Evolutionary conservation across 768 basidiomycete species (phyloP).

Genomic region (Calocybe gangraenosa): DNA sequence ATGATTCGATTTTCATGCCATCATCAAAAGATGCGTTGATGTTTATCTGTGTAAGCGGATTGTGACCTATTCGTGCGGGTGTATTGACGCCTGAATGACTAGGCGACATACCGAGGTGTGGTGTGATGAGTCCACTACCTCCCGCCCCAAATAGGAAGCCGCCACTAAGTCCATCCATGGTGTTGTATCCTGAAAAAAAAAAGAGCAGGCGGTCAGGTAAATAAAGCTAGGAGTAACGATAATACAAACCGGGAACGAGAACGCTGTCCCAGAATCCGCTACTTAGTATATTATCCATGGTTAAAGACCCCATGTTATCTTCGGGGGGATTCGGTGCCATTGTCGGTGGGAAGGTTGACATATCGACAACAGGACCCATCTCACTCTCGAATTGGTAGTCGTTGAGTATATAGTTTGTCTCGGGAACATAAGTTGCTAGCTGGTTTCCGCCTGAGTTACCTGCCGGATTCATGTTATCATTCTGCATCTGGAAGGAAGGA

Average conservation of each 20-base stretch:
- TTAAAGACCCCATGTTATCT: constrained; percentile 44
- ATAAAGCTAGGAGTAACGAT: constrained; percentile 15
- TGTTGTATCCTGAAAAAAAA: constrained; percentile 59
- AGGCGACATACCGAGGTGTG: constrained; percentile 58
- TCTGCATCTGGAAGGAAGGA: not conserved
- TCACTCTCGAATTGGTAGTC: constrained; percentile 76
- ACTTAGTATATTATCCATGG: constrained; percentile 81
- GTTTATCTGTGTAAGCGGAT: constrained; percentile 37
- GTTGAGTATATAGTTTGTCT: constrained; percentile 30
- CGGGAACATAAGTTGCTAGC: constrained; percentile 17
- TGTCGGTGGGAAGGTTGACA: constrained; percentile 84
- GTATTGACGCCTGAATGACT: constrained; percentile 53
- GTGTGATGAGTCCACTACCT: constrained; percentile 81
- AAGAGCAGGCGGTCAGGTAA: constrained; percentile 9
- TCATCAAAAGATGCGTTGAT: constrained; percentile 44
- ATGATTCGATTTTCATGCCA: constrained; percentile 30
- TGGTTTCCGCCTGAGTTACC: constrained; percentile 1
- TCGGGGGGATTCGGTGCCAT: constrained; percentile 56
- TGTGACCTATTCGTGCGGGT: constrained; percentile 26
- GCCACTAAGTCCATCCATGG: constrained; percentile 78
- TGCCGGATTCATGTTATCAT: not conserved
- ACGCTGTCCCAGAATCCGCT: constrained; percentile 86
- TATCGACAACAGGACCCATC: constrained; percentile 81
- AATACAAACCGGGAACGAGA: constrained; percentile 65
- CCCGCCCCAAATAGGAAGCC: constrained; percentile 85